Percentiles rank a stretch among this genome's conserved stretches.
Evolutionary conservation across 1,284 basidiomycete species (phyloP).

Genomic region (Apiotrichum porosum): DNA sequence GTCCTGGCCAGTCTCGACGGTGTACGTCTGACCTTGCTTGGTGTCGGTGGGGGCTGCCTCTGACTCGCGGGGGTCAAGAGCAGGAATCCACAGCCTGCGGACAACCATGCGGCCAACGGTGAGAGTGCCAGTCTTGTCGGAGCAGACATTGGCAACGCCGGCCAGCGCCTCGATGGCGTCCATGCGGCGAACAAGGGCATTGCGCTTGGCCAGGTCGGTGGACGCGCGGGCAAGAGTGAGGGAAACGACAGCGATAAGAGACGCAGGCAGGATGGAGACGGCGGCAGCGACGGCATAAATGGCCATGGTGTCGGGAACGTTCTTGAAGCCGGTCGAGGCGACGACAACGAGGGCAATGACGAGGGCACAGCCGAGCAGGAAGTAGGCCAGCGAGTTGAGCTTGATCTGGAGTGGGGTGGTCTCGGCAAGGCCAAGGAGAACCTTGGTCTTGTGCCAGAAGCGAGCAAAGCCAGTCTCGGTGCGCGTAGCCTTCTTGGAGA

Average conservation of each 20-base stretch:
- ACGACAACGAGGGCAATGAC: constrained; percentile 59
- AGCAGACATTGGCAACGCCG: constrained; percentile 60
- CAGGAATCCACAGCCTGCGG: constrained; percentile 58
- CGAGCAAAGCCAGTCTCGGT: constrained; percentile 44
- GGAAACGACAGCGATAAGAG: constrained; percentile 50
- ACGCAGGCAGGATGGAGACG: constrained; percentile 56
- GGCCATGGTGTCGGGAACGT: constrained; percentile 48
- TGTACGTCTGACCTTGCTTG: constrained; percentile 43
- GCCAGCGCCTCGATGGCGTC: constrained; percentile 59
- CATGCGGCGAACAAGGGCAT: constrained; percentile 53
- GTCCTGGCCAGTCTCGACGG: constrained; percentile 47
- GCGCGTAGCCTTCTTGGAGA: constrained; percentile 47
- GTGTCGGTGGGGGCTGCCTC: constrained; percentile 27
- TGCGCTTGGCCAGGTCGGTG: constrained; percentile 49
- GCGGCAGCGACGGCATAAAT: constrained; percentile 54
- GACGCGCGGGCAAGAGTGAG: constrained; percentile 49
- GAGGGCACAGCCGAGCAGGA: constrained; percentile 57
- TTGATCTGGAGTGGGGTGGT: constrained; percentile 62
- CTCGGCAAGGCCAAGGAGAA: constrained; percentile 50
- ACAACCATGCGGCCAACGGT: constrained; percentile 57
- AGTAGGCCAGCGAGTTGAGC: constrained; percentile 58
- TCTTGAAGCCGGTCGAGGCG: constrained; percentile 53
- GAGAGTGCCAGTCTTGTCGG: constrained; percentile 63
- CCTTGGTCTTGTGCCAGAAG: constrained; percentile 46
- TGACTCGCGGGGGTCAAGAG: constrained; percentile 21